Base-by-base conservation (phyloP, 2,329 filamentous ascomycete genomes). In the Pseudocercospora musae region DNA sequence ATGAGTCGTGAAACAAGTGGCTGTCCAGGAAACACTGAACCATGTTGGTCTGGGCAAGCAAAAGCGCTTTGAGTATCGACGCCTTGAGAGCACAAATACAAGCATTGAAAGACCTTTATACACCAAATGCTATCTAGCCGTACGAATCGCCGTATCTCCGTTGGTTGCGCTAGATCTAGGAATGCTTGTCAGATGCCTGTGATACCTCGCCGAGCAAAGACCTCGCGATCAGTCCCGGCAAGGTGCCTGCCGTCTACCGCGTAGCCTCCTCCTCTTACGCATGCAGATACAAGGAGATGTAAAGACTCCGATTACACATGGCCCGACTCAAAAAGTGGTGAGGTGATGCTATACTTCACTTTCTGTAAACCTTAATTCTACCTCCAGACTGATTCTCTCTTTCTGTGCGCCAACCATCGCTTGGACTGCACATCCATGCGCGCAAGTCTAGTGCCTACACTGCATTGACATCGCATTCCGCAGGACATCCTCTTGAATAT, bases 131-230 rank as follows among this genome's bases (percentile, higher is more conserved):
- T 48, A 40, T 48, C 44, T 48, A 5, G 44, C 27, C 33, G 33
- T 44, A 15, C 53, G 33, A 56, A 21, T 23, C 11, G 53, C 53
- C 53, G 33, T 56, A 42, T 40, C 53, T 56, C 33, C 29, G 53
- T 42, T 23, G 9, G 18, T 20, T 10, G 11, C 53, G 25, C 21
- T 52, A 52, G 48, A 56, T 42, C 29, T 56, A 15, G n/a, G 48
- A n/a, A 25, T 31, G 27, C 52, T 27, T 50, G 21, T 50, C 46
- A 21, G 20, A 20, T 40, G 20, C 23, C 27, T 29, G 50, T 56
- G 29, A n/a, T 29, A 56, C 25, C 53, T 20, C 37, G 53, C 53
- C 53, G 53, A 42, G 53, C 31, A 56, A 56, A 25, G 18, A 44
- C 53, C 53, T 42, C 42, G 53, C 53, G 53, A 56, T 29, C 53